Evolutionary conservation across 129 eudicot genomes (phyloP).

Genomic region (Deinandra increscens): DNA sequence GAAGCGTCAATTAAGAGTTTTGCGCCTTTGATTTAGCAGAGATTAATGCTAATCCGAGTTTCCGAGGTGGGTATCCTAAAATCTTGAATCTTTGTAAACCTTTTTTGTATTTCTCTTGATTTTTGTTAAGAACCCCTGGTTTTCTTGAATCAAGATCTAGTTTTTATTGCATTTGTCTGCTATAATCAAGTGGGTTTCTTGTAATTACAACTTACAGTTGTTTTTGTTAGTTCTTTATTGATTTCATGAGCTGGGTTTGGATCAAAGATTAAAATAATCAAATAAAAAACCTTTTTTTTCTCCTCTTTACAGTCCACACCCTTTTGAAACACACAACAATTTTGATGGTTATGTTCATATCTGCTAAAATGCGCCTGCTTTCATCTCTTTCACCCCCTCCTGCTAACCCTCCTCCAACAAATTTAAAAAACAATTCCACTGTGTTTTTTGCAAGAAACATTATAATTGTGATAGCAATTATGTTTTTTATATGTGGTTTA

Average conservation of each 20-base stretch:
- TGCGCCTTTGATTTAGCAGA: slow-evolving; percentile 27
- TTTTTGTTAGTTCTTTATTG: slow-evolving; percentile 7
- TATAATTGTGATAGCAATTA: slow-evolving; percentile 54
- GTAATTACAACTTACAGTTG: slow-evolving; percentile 17
- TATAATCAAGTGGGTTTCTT: slow-evolving; percentile 23
- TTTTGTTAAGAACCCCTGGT: slow-evolving; percentile 16
- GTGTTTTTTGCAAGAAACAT: slow-evolving; percentile 47
- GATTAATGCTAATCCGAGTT: slow-evolving; percentile 16
- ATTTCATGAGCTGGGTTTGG: slow-evolving; percentile 27
- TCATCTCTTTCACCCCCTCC: slow-evolving; percentile 35
- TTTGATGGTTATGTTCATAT: slow-evolving; percentile 31
- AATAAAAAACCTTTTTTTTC: slow-evolving; percentile 9
- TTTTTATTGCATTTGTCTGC: slow-evolving; percentile 17
- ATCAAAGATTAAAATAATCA: slow-evolving; percentile 13
- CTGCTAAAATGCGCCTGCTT: slow-evolving; percentile 45
- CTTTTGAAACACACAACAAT: slow-evolving; percentile 14
- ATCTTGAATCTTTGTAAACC: slow-evolving; percentile 31
- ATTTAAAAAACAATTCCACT: slow-evolving; percentile 57
- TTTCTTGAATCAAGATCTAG: slow-evolving; percentile 29
- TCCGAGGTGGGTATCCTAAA: slow-evolving; percentile 35
- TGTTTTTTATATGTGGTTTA: slow-evolving; percentile 67
- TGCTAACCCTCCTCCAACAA: slow-evolving; percentile 26
- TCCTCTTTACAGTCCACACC: not conserved
- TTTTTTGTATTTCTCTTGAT: slow-evolving; percentile 10
- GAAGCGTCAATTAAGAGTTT: slow-evolving; percentile 21